Evolutionary conservation across 2,329 filamentous ascomycete genomes (phyloP), one percentile per base, ranked within the genome.

Genomic region (Corynespora cassiicola): DNA sequence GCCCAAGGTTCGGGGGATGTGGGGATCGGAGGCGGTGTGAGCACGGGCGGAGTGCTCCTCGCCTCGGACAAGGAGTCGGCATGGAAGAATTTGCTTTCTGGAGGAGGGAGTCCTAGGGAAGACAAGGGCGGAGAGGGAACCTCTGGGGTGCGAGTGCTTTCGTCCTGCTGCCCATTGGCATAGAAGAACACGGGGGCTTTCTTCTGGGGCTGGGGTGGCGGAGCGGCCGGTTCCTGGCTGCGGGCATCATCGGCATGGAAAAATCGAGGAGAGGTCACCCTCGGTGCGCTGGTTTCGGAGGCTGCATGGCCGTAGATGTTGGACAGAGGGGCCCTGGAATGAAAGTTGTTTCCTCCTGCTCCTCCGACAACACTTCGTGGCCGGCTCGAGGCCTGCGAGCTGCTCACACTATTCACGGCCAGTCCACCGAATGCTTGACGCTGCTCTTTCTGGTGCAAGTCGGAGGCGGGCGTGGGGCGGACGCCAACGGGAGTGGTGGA

Each of bases 171-270:
- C 14, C 76, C 68, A 50, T 76, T 77, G 5, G 75, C 75, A 52
- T 79, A 76, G 48, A 78, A 73, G 59, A 80, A 79, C 2, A 67
- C 64, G 4, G 73, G 63, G 23, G 68, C 63, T 52, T 77, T 80
- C 64, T 70, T 73, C 16, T 52, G 54, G n/a, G 42, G 47, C n/a
- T 50, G 39, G 4, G 47, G 40, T 17, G 38, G 32, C 25, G 42
- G 44, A 48, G 50, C 47, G 24, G 40, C 42, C 24, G 64, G 64
- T 41, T 66, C 66, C 42, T 65, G 65, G 11, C 60, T 39, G 56
- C 65, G 41, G 24, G 80, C 87, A 54, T 96, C 89, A 64, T 85
- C 89, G 18, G 91, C 94, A 65, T 95, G 91, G 66, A 99, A 96
- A 77, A 97, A 97, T 72, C 90, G 92, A 36, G 85, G 70, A 14